Base-by-base conservation (phyloP, 805 yeast genomes). In the Groenewaldozyma tartarivorans region DNA sequence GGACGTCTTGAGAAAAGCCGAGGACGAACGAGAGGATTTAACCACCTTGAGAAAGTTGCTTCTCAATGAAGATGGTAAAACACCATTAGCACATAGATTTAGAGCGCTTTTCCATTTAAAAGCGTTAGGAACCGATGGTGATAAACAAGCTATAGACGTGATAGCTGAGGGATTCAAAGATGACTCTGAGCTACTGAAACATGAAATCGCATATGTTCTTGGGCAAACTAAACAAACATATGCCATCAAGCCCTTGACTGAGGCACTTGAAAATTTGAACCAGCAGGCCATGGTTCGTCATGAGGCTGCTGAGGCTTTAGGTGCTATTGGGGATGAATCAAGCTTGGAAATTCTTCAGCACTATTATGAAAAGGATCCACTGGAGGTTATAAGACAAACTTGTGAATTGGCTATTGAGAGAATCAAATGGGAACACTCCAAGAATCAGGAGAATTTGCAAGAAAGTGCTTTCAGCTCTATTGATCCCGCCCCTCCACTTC, bases 261-360 rank as follows among this genome's bases (percentile, higher is more conserved):
- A 71, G 5, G 95, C 86, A 18, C 71, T 92, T 53, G 63, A 65
- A 37, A 78, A 80, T 59, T 55, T 58, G 19, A 50, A 67, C 13
- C 69, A 68, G 51, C 97, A 90, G 67, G 70, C 83, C 46, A 92
- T 92, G 97, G 99, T 92, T 29, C 81, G 99, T 62, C 99, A 92
- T 62, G 99, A 92, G 63, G 98, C 98, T 15, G 98, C 98, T 5
- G 99, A 92, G 64, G 98, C 97, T 33, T 70, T 92, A 41, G 99
- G 98, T 47, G 98, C 98, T 34, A 69, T 92, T 39, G 95, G 95
- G 36, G 95, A 87, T 61, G 61, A 64, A 32, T 80, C 74, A 4
- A 81, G 94, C 11, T 61, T 92, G 42, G 74, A 68, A 1, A 58
- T 87, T 36, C 72, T 92, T 51, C 64, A 74, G 47, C 66, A 77